Evolutionary conservation across 495 filamentous ascomycete genomes (phyloP), one percentile per base, ranked within the genome.

Genomic region (Immersiella caudata): DNA sequence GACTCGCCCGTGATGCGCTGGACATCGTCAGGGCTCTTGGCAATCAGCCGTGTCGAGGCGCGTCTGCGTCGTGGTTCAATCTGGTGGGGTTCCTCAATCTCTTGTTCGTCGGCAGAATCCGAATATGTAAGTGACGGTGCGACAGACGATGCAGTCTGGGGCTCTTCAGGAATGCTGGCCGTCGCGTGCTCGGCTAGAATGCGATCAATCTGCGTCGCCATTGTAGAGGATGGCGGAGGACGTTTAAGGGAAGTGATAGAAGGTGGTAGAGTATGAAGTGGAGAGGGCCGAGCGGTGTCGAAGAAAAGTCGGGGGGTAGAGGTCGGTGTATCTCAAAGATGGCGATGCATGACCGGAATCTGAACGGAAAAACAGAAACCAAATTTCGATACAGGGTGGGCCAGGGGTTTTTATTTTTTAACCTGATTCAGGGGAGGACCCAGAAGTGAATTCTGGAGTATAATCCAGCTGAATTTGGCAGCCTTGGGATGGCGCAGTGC

Each of bases 41-140:
- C 89, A 67, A 95, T 90, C 64, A 95, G 81, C 8, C 87, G 80
- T n/a, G 92, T 95, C 26, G 92, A 94, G 11, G 91, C 92, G 64
- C 92, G 90, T 61, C 91, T 85, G 62, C 73, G 81, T 58, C 85
- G 86, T 33, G 73, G 76, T 25, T 73, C 68, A 2, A 65, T 70
- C 55, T 76, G 74, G 68, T 57, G 74, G 69, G 74, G 76, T 33
- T 76, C 76, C 35, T 79, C 76, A 12, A 73, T 72, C 63, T 81
- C 79, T 54, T 79, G 75, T 55, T 80, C 80, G 66, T 83, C 80
- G 65, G 80, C 78, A 9, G 80, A 80, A 35, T 82, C 80, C 20
- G 81, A 83, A 62, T 81, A 83, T 51, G 81, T 83, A 52, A 83
- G 78, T n/a, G 81, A 83, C n/a, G 81, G 81, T 0, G 81, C 79